Evolutionary conservation across 306 rosid genomes (phyloP).

Genomic region (Citrullus colocynthis): DNA sequence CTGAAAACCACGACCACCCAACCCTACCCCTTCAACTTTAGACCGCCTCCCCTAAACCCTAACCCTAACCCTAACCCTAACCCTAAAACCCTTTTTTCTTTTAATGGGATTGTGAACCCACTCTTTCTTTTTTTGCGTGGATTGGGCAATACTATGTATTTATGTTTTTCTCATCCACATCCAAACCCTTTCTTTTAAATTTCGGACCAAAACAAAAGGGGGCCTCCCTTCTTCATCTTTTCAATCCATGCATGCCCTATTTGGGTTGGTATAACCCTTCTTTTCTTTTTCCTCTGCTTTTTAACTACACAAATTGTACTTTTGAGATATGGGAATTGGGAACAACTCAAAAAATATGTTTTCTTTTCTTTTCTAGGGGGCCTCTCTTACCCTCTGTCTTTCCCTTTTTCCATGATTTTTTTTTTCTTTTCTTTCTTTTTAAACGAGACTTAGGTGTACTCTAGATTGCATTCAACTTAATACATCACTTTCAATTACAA

Average conservation of each 20-base stretch:
- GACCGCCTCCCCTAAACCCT: slow-evolving; percentile 11
- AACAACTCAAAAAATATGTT: too few relatives aligned
- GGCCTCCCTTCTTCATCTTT: not conserved
- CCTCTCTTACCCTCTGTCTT: too few relatives aligned
- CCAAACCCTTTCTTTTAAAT: not conserved
- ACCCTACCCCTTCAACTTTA: not conserved
- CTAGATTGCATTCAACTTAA: not conserved
- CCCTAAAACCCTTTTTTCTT: slow-evolving; percentile 7
- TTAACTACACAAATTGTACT: slow-evolving; percentile 16
- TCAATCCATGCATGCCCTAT: slow-evolving; percentile 7
- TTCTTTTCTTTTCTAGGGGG: too few relatives aligned
- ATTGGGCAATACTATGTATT: not conserved
- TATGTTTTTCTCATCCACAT: not conserved
- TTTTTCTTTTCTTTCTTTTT: too few relatives aligned
- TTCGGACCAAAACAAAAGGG: too few relatives aligned
- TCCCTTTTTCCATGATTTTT: too few relatives aligned
- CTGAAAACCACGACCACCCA: slow-evolving; percentile 7
- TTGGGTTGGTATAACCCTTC: slow-evolving; percentile 13
- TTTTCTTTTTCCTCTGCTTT: slow-evolving; percentile 20
- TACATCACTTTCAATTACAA: too few relatives aligned
- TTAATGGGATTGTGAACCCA: slow-evolving; percentile 5
- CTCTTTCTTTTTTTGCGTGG: not conserved
- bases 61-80: slow-evolving; percentile 5
- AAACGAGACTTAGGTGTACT: too few relatives aligned
- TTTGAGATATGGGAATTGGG: slow-evolving; percentile 37